Base-by-base conservation (phyloP, 345 rosid genomes). In the Syzygium aromaticum region DNA sequence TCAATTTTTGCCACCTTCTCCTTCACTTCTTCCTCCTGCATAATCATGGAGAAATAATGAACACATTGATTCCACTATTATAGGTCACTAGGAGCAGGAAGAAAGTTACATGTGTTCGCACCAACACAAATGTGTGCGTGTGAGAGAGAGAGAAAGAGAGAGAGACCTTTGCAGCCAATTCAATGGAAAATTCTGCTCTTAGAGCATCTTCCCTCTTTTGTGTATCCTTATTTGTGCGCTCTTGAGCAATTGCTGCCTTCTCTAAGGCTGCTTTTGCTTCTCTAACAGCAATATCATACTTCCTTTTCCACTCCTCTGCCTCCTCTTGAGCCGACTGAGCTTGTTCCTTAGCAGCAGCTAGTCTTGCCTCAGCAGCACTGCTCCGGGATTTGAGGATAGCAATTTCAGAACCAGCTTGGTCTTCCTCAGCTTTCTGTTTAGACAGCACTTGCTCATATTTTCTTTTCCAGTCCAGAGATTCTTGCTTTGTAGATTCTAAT, bases 271-370 rank as follows among this genome's bases (percentile, higher is more conserved):
- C 90, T 90, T 94, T 96, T 64, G 99, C 98, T 86, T 98, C 99
- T 91, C 97, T 93, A 82, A 95, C 95, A 63, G 98, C 97, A 86
- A 90, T 90, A 87, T 95, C 99, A 87, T 94, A 98, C 92, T 96
- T 98, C 86, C 99, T 93, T 89, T 95, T 94, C 99, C 99, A 98
- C 86, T 98, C 99, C 85, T 90, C 93, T 11, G 99, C 96, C 91
- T 96, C 99, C 90, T 95, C 99, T 92, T 96, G 96, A 87, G 98
- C 97, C 82, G 99, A 93, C 86, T 91, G 92, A 56, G 94, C 93
- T 88, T 96, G 98, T 89, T 98, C 99, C 92, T 90, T 93, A 80
- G 98, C 97, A 90, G 99, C 99, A 92, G 96, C 97, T 84, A 98
- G 90, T 90, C 99, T 96, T 85, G 99, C 99, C 89, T 98, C 99